A percentile compares a stretch with the other conserved stretches of the same genome.
Evolutionary conservation across 768 basidiomycete genomes (phyloP).

Genomic region (Podaxis sp.): DNA sequence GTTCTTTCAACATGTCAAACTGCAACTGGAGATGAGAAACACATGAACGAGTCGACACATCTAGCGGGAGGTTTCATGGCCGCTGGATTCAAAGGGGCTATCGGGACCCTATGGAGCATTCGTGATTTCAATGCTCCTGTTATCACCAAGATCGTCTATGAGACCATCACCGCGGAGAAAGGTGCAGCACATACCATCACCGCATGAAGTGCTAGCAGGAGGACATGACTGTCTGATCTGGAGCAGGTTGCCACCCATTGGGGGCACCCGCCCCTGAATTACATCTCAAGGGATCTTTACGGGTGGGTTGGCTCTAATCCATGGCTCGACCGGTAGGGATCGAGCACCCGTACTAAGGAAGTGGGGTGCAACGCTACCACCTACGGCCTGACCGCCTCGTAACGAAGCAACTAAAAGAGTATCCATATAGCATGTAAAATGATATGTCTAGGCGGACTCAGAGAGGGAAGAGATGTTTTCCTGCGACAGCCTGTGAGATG

Average conservation of each 20-base stretch:
- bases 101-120: constrained; percentile 44
- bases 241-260: not conserved
- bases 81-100: constrained; percentile 26
- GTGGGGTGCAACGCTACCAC: no score
- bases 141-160: constrained; percentile 22
- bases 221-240: constrained; percentile 3
- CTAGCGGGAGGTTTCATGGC: constrained; percentile 36
- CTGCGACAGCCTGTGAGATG: no score
- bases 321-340: not conserved
- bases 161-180: not conserved
- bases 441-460: no score
- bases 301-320: not conserved
- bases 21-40: constrained; percentile 25
- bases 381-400: no score
- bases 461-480: no score
- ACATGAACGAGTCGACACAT: constrained; percentile 29
- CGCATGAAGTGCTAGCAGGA: not conserved
- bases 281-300: not conserved
- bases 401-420: no score
- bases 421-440: no score
- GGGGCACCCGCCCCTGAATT: not conserved
- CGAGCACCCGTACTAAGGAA: no score
- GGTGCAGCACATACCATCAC: not conserved
- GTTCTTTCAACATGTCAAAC: constrained; percentile 47
- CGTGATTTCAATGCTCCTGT: constrained; percentile 29